Conservation (phyloP, 495 filamentous ascomycete genomes). For the Hypoxylon trugodes region DNA sequence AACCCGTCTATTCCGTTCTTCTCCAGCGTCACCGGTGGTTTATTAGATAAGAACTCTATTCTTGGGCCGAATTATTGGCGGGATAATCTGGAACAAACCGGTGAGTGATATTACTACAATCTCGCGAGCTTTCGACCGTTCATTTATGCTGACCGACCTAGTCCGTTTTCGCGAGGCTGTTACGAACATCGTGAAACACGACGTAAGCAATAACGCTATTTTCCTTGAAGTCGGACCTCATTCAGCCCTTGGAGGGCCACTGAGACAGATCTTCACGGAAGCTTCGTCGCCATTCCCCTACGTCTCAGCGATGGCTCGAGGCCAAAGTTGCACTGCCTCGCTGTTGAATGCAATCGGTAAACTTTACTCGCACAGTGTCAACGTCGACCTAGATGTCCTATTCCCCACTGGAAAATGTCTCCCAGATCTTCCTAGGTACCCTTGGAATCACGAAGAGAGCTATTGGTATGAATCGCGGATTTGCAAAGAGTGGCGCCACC, state of each 20-base stretch:
- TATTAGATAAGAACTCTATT: slow-evolving; percentile 1
- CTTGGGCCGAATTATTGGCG: slow-evolving; percentile 40
- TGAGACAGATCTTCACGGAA: slow-evolving; percentile 55
- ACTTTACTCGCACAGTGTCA: slow-evolving; percentile 43
- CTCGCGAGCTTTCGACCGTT: too few relatives aligned
- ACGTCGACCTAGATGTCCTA: slow-evolving; percentile 47
- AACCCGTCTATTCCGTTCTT: slow-evolving; percentile 37
- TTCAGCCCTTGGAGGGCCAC: slow-evolving; percentile 58
- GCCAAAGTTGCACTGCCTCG: slow-evolving; percentile 37
- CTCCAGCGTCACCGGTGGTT: slow-evolving; percentile 43
- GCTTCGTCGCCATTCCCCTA: slow-evolving; percentile 34
- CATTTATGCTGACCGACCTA: too few relatives aligned
- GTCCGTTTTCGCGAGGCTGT: slow-evolving; percentile 47
- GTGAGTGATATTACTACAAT: too few relatives aligned
- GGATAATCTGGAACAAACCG: slow-evolving; percentile 40
- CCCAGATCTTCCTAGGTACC: slow-evolving; percentile 42
- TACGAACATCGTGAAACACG: slow-evolving; percentile 11
- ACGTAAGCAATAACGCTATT: slow-evolving; percentile 33
- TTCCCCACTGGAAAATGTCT: slow-evolving; percentile 22
- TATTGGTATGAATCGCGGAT: slow-evolving; percentile 52
- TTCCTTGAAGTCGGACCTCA: slow-evolving; percentile 68
- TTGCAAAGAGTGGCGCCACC: slow-evolving; percentile 52
- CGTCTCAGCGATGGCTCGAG: slow-evolving; percentile 44
- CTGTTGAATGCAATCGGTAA: slow-evolving; percentile 44
- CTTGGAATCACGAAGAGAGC: slow-evolving; percentile 51